Evolutionary conservation across 2,329 filamentous ascomycete species (phyloP).

Genomic region (Microcyclosporella mali): DNA sequence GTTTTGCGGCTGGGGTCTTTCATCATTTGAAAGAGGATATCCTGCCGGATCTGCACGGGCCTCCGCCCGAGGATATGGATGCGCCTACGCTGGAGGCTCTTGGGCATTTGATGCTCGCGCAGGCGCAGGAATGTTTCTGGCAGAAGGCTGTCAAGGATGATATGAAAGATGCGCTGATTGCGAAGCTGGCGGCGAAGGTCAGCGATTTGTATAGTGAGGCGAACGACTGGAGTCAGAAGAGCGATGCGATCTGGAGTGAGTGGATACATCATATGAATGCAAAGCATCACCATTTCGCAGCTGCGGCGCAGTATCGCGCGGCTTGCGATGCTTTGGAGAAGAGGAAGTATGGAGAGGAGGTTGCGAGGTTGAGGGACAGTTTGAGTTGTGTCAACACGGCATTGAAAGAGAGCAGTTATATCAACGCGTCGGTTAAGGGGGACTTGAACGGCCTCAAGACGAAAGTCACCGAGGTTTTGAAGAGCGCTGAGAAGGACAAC

Average conservation of each 20-base stretch:
- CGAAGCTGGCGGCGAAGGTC: constrained; percentile 82
- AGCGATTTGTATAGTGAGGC: constrained; percentile 84
- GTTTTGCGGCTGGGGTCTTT: constrained; percentile 77
- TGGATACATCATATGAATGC: constrained; percentile 98
- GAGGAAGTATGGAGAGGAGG: constrained; percentile 89
- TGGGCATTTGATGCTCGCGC: constrained; percentile 76
- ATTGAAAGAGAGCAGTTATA: constrained; percentile 73
- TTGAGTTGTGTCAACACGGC: constrained; percentile 78
- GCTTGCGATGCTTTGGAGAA: constrained; percentile 90
- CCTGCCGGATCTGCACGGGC: constrained; percentile 71
- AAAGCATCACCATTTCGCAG: constrained; percentile 95
- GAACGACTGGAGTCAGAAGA: constrained; percentile 79
- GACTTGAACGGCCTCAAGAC: constrained; percentile 80
- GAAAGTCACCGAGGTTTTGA: constrained; percentile 78
- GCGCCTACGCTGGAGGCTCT: constrained; percentile 76
- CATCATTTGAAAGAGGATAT: constrained; percentile 68
- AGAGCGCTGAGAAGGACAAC: constrained; percentile 91
- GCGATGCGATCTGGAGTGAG: constrained; percentile 79
- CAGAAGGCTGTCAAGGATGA: constrained; percentile 92
- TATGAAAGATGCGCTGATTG: constrained; percentile 86
- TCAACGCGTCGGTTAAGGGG: constrained; percentile 73
- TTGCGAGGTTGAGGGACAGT: constrained; percentile 77
- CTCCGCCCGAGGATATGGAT: constrained; percentile 92
- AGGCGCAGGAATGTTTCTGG: constrained; percentile 98
- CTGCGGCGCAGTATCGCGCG: constrained; percentile 86